phyloP scores from a whole-genome alignment of 2,329 filamentous ascomycete species.

The Sarocladium oryzae region DNA sequence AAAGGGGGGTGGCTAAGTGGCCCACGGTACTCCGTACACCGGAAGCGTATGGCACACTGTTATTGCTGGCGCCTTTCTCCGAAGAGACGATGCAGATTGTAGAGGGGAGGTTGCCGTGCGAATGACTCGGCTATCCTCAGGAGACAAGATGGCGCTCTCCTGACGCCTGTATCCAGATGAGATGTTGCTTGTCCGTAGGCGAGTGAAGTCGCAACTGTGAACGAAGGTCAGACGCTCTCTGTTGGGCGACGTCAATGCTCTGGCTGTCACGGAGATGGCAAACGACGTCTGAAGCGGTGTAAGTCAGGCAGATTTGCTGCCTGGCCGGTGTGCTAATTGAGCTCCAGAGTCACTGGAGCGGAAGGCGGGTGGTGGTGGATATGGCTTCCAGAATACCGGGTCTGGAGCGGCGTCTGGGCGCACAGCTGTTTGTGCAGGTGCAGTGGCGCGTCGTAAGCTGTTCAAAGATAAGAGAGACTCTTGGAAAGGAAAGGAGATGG shows the following conservation, averaged over 20 bases:
- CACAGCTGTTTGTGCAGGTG: not conserved
- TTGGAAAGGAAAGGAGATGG: not conserved
- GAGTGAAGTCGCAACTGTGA: not conserved
- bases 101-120: not conserved
- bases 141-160: not conserved
- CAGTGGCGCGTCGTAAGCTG: not conserved
- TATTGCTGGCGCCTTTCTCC: too few relatives aligned
- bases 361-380: not conserved
- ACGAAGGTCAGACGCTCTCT: too few relatives aligned
- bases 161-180: not conserved
- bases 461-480: not conserved
- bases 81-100: not conserved
- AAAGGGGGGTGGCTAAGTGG: not conserved
- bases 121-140: not conserved
- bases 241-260: too few relatives aligned
- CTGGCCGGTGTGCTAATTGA: too few relatives aligned
- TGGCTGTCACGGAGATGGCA: too few relatives aligned
- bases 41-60: slow-evolving; percentile 5
- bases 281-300: not conserved
- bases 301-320: not conserved
- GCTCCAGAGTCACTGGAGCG: not conserved
- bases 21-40: slow-evolving; percentile 1
- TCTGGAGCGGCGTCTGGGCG: not conserved
- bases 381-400: slow-evolving; percentile 1
- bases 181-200: not conserved